phyloP scores from a whole-genome alignment of 345 rosid species.

The Populus deltoides region DNA sequence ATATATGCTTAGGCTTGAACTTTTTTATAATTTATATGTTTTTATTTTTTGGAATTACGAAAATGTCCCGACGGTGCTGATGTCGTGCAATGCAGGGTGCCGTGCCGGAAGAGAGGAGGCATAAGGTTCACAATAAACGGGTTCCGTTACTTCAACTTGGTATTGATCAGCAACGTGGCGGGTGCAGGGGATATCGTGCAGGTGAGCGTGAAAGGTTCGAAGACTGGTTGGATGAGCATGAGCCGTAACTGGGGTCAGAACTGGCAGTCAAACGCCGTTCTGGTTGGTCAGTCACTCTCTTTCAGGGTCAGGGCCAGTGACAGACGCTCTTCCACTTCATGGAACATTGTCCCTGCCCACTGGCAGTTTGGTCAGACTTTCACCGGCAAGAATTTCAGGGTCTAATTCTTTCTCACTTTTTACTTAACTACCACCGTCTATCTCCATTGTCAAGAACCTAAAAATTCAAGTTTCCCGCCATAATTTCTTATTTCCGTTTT shows the following conservation, averaged over 20 bases:
- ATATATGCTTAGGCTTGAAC: neutral
- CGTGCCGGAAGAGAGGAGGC: slow-evolving; percentile 90
- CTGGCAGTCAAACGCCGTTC: slow-evolving; percentile 83
- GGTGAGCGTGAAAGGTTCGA: slow-evolving; percentile 70
- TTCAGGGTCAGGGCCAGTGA: slow-evolving; percentile 82
- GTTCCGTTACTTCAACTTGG: slow-evolving; percentile 93
- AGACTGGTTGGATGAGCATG: slow-evolving; percentile 74
- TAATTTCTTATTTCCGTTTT: slow-evolving; percentile 7
- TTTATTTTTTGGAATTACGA: neutral
- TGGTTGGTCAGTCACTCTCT: slow-evolving; percentile 82
- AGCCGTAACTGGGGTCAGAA: slow-evolving; percentile 99
- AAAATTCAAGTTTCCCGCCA: slow-evolving; percentile 14
- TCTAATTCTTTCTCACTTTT: slow-evolving; percentile 25
- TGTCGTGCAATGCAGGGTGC: slow-evolving; percentile 47
- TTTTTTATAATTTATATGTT: neutral
- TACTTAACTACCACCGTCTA: neutral
- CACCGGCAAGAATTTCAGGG: slow-evolving; percentile 79
- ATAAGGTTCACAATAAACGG: slow-evolving; percentile 90
- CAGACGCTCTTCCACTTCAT: slow-evolving; percentile 71
- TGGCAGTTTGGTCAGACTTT: slow-evolving; percentile 99
- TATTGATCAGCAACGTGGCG: slow-evolving; percentile 81
- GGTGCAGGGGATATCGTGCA: slow-evolving; percentile 85
- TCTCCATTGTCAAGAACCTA: too few relatives aligned
- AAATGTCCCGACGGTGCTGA: neutral
- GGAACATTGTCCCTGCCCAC: slow-evolving; percentile 64